These are phyloP conservation scores for Venturia oleaginea DNA, from an alignment of 2,329 filamentous ascomycete genomes.

Conservation along the genomic window DNA sequence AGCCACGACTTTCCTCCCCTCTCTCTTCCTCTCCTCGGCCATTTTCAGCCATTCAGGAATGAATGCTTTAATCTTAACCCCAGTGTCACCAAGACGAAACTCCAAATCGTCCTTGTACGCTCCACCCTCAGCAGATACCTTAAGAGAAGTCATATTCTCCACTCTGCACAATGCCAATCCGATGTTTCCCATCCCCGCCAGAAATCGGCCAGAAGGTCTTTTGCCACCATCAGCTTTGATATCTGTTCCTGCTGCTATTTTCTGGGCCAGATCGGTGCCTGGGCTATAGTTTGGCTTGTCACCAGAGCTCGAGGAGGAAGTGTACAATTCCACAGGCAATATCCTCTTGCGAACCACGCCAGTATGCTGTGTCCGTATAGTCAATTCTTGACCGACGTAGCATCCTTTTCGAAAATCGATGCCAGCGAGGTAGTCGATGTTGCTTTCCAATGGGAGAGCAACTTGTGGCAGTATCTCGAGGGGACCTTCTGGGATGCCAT, in stretches of 20 bases:
- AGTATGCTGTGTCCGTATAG: constrained; percentile 88
- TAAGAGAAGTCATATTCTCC: constrained; percentile 80
- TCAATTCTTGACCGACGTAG: constrained; percentile 94
- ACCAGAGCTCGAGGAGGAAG: constrained; percentile 34
- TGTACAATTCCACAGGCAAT: constrained; percentile 69
- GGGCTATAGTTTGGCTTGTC: constrained; percentile 38
- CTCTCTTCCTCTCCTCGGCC: constrained; percentile 6
- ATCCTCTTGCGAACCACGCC: constrained; percentile 89
- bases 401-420: constrained; percentile 95
- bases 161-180: constrained; percentile 80
- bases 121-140: constrained; percentile 57
- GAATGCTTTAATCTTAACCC: constrained; percentile 48
- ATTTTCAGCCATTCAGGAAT: constrained; percentile 63
- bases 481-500: constrained; percentile 79
- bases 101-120: constrained; percentile 48
- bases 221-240: constrained; percentile 44
- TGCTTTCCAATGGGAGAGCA: constrained; percentile 77
- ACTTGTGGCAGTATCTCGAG: constrained; percentile 61
- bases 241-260: constrained; percentile 35
- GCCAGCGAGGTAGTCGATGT: constrained; percentile 75
- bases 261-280: constrained; percentile 18
- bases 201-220: constrained; percentile 71
- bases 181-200: constrained; percentile 72
- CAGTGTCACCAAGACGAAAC: constrained; percentile 30
- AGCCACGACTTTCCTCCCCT: neutral